These are phyloP conservation scores for Centella asiatica DNA, from an alignment of 129 eudicot species.

Conservation along the genomic window DNA sequence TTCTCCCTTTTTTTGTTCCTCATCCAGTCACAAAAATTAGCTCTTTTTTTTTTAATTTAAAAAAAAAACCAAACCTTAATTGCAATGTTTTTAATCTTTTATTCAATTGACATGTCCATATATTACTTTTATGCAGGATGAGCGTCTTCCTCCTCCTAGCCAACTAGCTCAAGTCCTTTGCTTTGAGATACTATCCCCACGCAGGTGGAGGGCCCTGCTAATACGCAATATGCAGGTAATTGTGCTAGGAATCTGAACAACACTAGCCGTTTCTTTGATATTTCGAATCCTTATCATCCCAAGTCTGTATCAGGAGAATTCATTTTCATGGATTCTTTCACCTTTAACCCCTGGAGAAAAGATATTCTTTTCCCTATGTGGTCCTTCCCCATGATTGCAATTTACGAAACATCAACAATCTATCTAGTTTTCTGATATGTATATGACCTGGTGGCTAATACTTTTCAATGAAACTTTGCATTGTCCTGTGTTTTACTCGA, in stretches of 20 bases:
- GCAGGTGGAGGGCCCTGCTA: slow-evolving; percentile 16
- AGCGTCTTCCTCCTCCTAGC: background rate
- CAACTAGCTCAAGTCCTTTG: slow-evolving; percentile 10
- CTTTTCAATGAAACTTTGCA: background rate
- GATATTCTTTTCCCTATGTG: background rate
- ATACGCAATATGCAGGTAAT: background rate
- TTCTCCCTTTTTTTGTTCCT: background rate
- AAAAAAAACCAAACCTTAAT: too few species aligned
- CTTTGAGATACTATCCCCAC: slow-evolving; percentile 15
- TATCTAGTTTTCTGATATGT: background rate
- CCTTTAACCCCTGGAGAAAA: slow-evolving; percentile 4
- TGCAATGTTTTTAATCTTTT: background rate
- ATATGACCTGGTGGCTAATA: background rate
- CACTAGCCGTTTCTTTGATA: background rate
- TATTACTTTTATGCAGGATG: background rate
- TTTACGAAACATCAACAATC: background rate
- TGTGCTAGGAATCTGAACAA: slow-evolving; percentile 12
- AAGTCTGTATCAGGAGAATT: background rate
- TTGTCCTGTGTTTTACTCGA: background rate
- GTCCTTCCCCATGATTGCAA: slow-evolving; percentile 1
- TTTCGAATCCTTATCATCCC: slow-evolving; percentile 17
- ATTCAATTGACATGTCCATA: background rate
- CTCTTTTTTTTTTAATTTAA: background rate
- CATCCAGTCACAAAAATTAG: background rate
- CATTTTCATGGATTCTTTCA: slow-evolving; percentile 1